Evolutionary conservation across 352 stramenopile genomes (phyloP).

Genomic region (Phytophthora citricola): DNA sequence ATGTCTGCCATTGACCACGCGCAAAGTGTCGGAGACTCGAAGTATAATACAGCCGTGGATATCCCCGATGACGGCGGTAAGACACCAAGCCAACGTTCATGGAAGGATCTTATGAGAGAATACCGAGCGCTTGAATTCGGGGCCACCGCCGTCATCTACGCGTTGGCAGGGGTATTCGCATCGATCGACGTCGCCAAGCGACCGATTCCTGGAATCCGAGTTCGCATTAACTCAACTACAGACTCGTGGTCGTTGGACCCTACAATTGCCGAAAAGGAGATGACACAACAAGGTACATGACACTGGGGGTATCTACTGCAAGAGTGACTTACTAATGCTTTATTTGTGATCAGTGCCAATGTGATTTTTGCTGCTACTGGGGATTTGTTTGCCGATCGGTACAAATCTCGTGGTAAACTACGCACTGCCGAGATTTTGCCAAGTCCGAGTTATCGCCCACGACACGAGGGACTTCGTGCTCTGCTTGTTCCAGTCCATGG

Average conservation of each 20-base stretch:
- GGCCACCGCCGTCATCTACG: constrained; percentile 43
- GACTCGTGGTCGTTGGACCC: constrained; percentile 52
- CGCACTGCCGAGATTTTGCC: constrained; percentile 58
- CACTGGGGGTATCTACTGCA: no score
- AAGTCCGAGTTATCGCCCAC: constrained; percentile 66
- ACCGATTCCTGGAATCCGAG: constrained; percentile 51
- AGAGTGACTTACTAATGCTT: neutral
- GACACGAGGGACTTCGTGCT: constrained; percentile 84
- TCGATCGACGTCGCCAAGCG: constrained; percentile 56
- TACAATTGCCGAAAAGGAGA: constrained; percentile 50
- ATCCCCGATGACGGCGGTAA: neutral
- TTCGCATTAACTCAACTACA: constrained; percentile 49
- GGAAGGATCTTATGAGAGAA: constrained; percentile 14
- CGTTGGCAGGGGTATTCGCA: constrained; percentile 46
- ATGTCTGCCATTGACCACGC: neutral
- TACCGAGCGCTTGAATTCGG: constrained; percentile 67
- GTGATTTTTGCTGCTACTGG: constrained; percentile 35
- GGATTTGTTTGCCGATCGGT: constrained; percentile 39
- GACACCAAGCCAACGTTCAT: neutral
- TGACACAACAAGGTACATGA: constrained; percentile 34
- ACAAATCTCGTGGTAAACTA: constrained; percentile 65
- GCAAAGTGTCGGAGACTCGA: constrained; percentile 1
- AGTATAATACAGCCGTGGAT: constrained; percentile 7
- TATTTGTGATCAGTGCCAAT: constrained; percentile 46
- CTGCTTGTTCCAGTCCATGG: constrained; percentile 63